These are phyloP conservation scores for Pascua guehoae DNA, from an alignment of 1,284 basidiomycete genomes.

Conservation along the genomic window DNA sequence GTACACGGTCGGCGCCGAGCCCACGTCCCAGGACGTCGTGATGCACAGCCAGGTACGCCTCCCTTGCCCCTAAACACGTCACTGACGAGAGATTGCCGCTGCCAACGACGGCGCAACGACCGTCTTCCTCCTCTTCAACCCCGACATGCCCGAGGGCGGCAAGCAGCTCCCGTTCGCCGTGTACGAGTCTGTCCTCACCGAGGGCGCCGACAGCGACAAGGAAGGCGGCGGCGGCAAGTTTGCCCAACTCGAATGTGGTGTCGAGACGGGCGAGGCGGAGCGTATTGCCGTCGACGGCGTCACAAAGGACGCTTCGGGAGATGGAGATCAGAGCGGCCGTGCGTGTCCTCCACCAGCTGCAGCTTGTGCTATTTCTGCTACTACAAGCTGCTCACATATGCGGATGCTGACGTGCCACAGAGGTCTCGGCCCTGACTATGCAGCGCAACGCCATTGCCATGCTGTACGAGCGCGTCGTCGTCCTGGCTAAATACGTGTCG, in stretches of 20 bases:
- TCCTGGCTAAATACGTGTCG: conserved; percentile 77
- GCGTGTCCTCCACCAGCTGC: conserved; percentile 14
- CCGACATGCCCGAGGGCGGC: conserved; percentile 26
- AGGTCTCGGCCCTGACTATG: conserved; percentile 81
- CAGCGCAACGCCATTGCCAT: conserved; percentile 94
- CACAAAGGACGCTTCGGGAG: conserved; percentile 63
- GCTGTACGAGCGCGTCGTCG: conserved; percentile 82
- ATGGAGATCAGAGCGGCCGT: conserved; percentile 59
- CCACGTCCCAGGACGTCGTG: conserved; percentile 67
- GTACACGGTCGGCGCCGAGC: conserved; percentile 79
- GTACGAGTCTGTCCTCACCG: conserved; percentile 83
- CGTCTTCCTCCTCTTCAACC: conserved; percentile 53
- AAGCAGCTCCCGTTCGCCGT: conserved; percentile 78
- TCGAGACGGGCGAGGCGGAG: conserved; percentile 98
- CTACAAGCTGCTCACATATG: not conserved
- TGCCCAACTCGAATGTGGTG: conserved; percentile 64
- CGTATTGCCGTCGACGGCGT: conserved; percentile 97
- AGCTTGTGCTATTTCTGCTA: too few species aligned
- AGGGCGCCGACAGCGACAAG: conserved; percentile 57
- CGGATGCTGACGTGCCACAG: conserved; percentile 50
- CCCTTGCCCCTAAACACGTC: not conserved
- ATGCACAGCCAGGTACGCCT: conserved; percentile 74
- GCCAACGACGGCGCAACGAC: conserved; percentile 46
- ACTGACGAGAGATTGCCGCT: conserved; percentile 56
- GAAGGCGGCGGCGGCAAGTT: conserved; percentile 50